Conservation (phyloP, 2,329 filamentous ascomycete species). For the Phaeosphaeria sp. region DNA sequence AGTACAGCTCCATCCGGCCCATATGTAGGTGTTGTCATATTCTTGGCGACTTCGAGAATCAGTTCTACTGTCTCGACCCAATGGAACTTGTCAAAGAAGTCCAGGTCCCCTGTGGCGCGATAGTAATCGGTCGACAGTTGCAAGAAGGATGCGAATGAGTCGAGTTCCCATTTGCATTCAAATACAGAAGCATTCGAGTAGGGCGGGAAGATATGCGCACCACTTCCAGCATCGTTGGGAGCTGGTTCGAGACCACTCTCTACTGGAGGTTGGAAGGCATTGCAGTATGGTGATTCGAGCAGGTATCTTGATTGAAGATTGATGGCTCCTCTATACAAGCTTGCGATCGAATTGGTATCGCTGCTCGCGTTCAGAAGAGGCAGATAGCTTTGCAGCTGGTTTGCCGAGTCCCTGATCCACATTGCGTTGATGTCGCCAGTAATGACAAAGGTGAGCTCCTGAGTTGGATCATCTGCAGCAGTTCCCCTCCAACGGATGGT, state of each 20-base stretch:
- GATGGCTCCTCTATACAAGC: slow-evolving; percentile 73
- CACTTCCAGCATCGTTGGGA: slow-evolving; percentile 46
- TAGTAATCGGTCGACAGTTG: slow-evolving; percentile 59
- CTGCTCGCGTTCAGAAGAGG: slow-evolving; percentile 64
- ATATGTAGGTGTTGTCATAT: slow-evolving; percentile 59
- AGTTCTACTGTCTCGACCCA: slow-evolving; percentile 57
- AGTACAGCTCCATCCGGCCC: slow-evolving; percentile 53
- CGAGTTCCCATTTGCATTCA: slow-evolving; percentile 63
- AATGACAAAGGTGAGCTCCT: slow-evolving; percentile 69
- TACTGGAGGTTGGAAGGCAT: slow-evolving; percentile 60
- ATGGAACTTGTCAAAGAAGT: slow-evolving; percentile 57
- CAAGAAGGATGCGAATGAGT: slow-evolving; percentile 60
- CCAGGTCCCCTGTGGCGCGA: slow-evolving; percentile 54
- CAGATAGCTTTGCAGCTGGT: slow-evolving; percentile 75
- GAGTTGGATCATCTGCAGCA: slow-evolving; percentile 62
- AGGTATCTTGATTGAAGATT: slow-evolving; percentile 75
- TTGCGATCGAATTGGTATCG: slow-evolving; percentile 66
- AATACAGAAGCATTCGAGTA: slow-evolving; percentile 56
- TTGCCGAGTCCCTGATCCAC: slow-evolving; percentile 65
- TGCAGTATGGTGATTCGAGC: slow-evolving; percentile 63
- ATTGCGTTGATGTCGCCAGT: slow-evolving; percentile 66
- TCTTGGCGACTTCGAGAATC: slow-evolving; percentile 53
- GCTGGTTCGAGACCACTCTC: slow-evolving; percentile 54
- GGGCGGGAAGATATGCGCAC: slow-evolving; percentile 52
- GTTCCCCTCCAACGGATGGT: slow-evolving; percentile 73